Percentiles rank a stretch among this genome's conserved stretches.
These are phyloP conservation scores for Tagetes erecta DNA, from an alignment of 129 eudicot species.

Conservation along the genomic window DNA sequence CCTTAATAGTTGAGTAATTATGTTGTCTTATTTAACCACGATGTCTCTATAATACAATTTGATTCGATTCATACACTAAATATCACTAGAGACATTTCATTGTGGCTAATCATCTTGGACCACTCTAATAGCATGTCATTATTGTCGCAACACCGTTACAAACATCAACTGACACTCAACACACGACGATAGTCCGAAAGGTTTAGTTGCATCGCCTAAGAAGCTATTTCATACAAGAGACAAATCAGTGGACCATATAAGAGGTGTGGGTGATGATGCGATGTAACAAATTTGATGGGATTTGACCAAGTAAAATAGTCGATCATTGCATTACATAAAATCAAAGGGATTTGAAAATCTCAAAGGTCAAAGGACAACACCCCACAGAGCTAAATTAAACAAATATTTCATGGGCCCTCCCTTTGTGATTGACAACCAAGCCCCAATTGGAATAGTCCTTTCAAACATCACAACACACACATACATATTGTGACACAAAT, in stretches of 20 bases:
- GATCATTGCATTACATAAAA: slow-evolving; percentile 13
- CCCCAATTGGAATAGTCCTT: slow-evolving; percentile 16
- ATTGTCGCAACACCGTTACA: background rate
- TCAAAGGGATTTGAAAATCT: slow-evolving; percentile 26
- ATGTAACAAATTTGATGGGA: slow-evolving; percentile 29
- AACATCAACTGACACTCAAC: background rate
- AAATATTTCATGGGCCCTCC: slow-evolving; percentile 33
- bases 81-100: background rate
- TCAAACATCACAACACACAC: slow-evolving; percentile 17
- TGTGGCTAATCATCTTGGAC: background rate
- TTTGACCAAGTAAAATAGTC: slow-evolving; percentile 33
- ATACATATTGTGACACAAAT: slow-evolving; percentile 11
- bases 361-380: slow-evolving; percentile 33
- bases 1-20: too few species aligned
- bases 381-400: slow-evolving; percentile 14
- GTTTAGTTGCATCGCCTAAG: background rate
- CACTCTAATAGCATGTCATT: background rate
- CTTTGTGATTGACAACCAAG: slow-evolving; percentile 20
- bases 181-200: background rate
- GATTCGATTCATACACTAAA: background rate
- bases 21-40: too few species aligned
- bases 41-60: too few species aligned
- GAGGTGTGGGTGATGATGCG: slow-evolving; percentile 4
- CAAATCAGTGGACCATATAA: background rate
- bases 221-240: background rate